Evolutionary conservation across 148 eudicot species (phyloP).

Genomic region (Rhododendron henanense): DNA sequence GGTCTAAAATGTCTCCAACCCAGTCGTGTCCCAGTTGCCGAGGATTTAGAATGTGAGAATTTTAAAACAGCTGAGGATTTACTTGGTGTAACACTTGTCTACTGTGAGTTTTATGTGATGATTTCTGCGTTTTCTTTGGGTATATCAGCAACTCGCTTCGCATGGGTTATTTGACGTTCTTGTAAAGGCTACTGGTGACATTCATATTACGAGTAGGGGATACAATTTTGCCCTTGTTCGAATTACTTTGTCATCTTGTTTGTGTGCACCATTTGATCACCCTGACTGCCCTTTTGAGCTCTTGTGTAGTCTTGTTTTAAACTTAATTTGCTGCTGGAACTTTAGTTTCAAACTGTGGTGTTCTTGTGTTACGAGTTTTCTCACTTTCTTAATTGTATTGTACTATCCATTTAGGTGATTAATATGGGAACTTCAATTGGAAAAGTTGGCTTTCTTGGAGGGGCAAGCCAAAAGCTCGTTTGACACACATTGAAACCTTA

Average conservation of each 20-base stretch:
- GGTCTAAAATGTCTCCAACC: too few relatives aligned
- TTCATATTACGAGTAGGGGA: not conserved
- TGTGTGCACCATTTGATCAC: not conserved
- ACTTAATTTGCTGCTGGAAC: not conserved
- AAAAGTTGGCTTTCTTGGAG: slow-evolving; percentile 82
- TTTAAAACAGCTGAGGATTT: too few relatives aligned
- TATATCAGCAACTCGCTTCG: too few relatives aligned
- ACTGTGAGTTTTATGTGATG: too few relatives aligned
- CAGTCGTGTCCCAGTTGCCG: too few relatives aligned
- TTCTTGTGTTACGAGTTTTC: not conserved
- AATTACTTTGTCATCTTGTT: not conserved
- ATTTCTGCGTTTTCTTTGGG: too few relatives aligned
- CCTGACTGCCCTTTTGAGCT: not conserved
- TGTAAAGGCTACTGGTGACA: too few relatives aligned
- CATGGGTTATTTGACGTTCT: too few relatives aligned
- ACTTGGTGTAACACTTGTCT: too few relatives aligned
- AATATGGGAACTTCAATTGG: slow-evolving; percentile 92
- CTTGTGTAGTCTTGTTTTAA: too few relatives aligned
- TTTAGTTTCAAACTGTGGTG: not conserved
- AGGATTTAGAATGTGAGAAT: too few relatives aligned
- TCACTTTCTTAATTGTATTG: not conserved
- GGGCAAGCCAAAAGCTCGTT: slow-evolving; percentile 53
- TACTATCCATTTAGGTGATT: slow-evolving; percentile 48
- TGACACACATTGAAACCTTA: slow-evolving; percentile 88
- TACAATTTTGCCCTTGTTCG: not conserved